Evolutionary conservation across 306 rosid species (phyloP), one percentile per base, ranked within the genome.

Genomic region (Quercus mongolica): DNA sequence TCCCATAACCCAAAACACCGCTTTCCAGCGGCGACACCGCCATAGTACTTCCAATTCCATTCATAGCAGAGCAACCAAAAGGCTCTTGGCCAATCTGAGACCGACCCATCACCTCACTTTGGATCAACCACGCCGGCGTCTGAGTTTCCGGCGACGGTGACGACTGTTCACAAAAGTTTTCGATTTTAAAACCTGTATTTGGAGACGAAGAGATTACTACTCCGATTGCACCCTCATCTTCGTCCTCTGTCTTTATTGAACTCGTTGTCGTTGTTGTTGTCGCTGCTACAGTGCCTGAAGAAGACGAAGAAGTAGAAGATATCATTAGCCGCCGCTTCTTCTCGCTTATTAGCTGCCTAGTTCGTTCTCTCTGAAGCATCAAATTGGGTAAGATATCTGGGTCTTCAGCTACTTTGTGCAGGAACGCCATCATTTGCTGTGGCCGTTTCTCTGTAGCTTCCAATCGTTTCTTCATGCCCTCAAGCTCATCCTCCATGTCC

Each of bases 401-500:
- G 49, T 95, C 89, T 1, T 93, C 96, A 1, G 83, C 95, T 13
- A 95, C 88, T 72, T 87, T 91, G 76, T 61, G 62, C 1, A 95
- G 87, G 55, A 95, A 90, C 5, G 93, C 83, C 97, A 93, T 93
- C 98, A 95, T 90, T 73, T 93, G 98, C 26, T 88, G 94, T 0
- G 99, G 99, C 10, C 97, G 75, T 71, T 85, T 82, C 68, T 95
- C 99, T 0, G 96, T 89, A 17, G 88, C 86, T 52, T 93, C 98
- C 28, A 95, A 69, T 6, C 99, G 83, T 69, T 81, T 89, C 67
- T 81, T 93, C 96, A 95, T 95, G 3, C 86, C 89, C 75, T 80
- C 79, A 52, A 95, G 57, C 76, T 95, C 96, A 10, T 80, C 77
- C 0, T 93, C 98, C 79, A 95, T 33, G 2, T 79, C 85, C 44